Evolutionary conservation across 108 stramenopile genomes (phyloP).

Genomic region (Cylindrotheca fusiformis): DNA sequence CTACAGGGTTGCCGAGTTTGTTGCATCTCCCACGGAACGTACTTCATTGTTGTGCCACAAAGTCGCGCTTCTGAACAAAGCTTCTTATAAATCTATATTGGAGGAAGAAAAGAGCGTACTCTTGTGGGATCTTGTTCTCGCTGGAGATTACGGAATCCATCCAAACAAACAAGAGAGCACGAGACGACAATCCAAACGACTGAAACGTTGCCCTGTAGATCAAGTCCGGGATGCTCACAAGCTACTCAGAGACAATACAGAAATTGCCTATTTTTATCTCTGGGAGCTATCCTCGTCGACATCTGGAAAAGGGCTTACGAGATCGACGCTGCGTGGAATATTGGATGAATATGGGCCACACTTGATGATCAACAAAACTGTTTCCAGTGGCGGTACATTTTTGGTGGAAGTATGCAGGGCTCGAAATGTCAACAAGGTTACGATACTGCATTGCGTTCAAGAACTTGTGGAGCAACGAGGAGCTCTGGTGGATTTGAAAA

Average conservation of each 20-base stretch:
- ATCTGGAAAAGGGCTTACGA: slow-evolving; percentile 41
- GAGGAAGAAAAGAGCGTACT: slow-evolving; percentile 24
- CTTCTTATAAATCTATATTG: slow-evolving; percentile 17
- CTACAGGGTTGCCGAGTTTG: slow-evolving; percentile 37
- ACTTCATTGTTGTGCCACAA: slow-evolving; percentile 42
- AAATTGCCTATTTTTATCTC: slow-evolving; percentile 50
- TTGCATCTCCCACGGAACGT: slow-evolving; percentile 34
- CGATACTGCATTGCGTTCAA: slow-evolving; percentile 68
- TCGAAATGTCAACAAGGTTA: slow-evolving; percentile 49
- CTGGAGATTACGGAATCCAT: slow-evolving; percentile 40
- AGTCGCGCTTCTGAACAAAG: slow-evolving; percentile 37
- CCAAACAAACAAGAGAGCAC: neutral
- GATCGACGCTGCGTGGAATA: slow-evolving; percentile 39
- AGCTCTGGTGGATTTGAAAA: slow-evolving; percentile 59
- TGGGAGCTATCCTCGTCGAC: slow-evolving; percentile 33
- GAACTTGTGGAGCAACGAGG: slow-evolving; percentile 63
- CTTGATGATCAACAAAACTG: slow-evolving; percentile 59
- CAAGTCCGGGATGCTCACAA: slow-evolving; percentile 46
- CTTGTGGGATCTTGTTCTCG: slow-evolving; percentile 46
- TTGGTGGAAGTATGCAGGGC: slow-evolving; percentile 78
- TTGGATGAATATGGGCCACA: slow-evolving; percentile 66
- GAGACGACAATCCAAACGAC: slow-evolving; percentile 40
- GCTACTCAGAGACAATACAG: slow-evolving; percentile 43
- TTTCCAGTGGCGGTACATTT: slow-evolving; percentile 73
- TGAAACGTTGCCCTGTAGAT: slow-evolving; percentile 33